Evolutionary conservation across 1,139 yeast species (phyloP).

Genomic region (Geotrichum macrosporum): DNA sequence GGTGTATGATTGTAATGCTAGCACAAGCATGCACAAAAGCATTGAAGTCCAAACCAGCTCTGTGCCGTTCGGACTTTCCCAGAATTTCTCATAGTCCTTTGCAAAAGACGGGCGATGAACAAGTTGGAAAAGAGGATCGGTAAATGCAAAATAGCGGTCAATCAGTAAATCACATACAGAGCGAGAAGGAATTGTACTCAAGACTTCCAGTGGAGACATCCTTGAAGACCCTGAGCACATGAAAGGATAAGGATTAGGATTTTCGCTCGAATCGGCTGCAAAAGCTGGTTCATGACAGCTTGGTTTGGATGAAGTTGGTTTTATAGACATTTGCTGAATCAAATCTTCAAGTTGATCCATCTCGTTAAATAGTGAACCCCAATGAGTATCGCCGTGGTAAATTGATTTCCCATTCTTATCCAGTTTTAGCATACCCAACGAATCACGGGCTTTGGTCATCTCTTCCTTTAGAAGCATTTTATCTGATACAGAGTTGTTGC

Average conservation of each 20-base stretch:
- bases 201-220: conserved; percentile 26
- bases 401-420: conserved; percentile 36
- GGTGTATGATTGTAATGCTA: conserved; percentile 33
- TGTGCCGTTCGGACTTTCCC: conserved; percentile 32
- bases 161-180: conserved; percentile 32
- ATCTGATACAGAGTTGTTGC: neutral
- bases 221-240: conserved; percentile 12
- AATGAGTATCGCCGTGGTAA: conserved; percentile 40
- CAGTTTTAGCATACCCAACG: conserved; percentile 38
- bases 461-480: neutral
- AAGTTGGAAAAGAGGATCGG: conserved; percentile 33
- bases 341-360: conserved; percentile 24
- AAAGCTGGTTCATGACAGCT: too few species aligned
- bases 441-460: conserved; percentile 32
- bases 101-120: conserved; percentile 35
- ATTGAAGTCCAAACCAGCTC: conserved; percentile 36
- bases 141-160: conserved; percentile 32
- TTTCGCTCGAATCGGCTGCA: too few species aligned
- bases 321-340: conserved; percentile 8
- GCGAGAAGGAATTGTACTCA: conserved; percentile 31
- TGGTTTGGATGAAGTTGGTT: too few species aligned
- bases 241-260: too few species aligned
- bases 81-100: conserved; percentile 31
- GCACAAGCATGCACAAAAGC: conserved; percentile 33
- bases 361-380: conserved; percentile 37